Percentiles rank a stretch among this genome's conserved stretches.
These are phyloP conservation scores for Tremella yokohamensis DNA, from an alignment of 768 basidiomycete species.

Conservation along the genomic window DNA sequence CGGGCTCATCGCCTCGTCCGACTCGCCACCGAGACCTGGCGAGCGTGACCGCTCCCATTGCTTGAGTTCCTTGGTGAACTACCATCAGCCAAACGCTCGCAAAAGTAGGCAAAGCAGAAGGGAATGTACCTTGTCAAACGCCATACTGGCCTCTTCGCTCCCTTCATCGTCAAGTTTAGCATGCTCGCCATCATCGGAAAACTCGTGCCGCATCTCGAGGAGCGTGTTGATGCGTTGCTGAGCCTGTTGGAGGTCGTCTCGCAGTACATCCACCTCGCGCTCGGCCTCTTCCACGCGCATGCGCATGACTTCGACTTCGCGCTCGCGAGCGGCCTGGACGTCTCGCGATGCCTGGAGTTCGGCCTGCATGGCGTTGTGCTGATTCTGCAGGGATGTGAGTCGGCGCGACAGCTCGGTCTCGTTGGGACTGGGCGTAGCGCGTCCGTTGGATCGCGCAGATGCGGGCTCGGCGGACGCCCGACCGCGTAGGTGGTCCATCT, in stretches of 20 bases:
- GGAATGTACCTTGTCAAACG: conserved; percentile 40
- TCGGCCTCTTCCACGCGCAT: conserved; percentile 43
- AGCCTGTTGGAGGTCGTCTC: conserved; percentile 44
- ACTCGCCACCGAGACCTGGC: conserved; percentile 12
- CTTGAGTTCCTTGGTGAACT: conserved; percentile 47
- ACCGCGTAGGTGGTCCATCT: conserved; percentile 69
- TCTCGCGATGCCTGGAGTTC: conserved; percentile 47
- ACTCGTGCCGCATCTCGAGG: conserved; percentile 30
- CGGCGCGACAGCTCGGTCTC: conserved; percentile 33
- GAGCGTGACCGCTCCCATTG: conserved; percentile 44
- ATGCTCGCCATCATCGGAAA: conserved; percentile 13
- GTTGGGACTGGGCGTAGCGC: conserved; percentile 37
- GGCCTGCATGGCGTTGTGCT: conserved; percentile 42
- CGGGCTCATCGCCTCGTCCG: conserved; percentile 16
- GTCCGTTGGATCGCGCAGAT: conserved; percentile 50
- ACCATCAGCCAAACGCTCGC: background rate
- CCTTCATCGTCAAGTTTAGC: conserved; percentile 19
- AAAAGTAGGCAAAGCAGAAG: background rate
- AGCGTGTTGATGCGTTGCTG: conserved; percentile 38
- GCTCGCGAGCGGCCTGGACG: conserved; percentile 43
- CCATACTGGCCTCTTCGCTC: conserved; percentile 43
- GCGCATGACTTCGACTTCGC: conserved; percentile 47
- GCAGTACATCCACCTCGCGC: conserved; percentile 34
- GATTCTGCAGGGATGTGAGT: conserved; percentile 32
- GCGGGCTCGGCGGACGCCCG: conserved; percentile 60